These are phyloP conservation scores for Lumnitzera littorea DNA, from an alignment of 345 rosid species.

Conservation along the genomic window DNA sequence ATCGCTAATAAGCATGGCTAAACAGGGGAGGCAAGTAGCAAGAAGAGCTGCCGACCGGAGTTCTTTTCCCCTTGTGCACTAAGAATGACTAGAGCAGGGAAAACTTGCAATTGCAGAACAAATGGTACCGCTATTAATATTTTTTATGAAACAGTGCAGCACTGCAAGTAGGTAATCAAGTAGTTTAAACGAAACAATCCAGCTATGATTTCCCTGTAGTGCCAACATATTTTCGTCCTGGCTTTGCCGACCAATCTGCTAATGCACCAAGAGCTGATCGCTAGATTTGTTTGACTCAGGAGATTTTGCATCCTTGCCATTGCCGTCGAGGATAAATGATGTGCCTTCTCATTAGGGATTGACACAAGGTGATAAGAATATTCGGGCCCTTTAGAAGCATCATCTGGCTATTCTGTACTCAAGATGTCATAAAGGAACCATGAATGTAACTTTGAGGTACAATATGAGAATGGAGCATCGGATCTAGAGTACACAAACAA, in stretches of 20 bases:
- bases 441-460: conserved; percentile 18
- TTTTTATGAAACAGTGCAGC: conserved; percentile 39
- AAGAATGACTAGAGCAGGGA: conserved; percentile 31
- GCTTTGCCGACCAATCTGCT: conserved; percentile 43
- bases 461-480: conserved; percentile 12
- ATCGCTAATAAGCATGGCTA: too few species aligned
- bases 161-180: conserved; percentile 62
- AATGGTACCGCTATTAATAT: conserved; percentile 26
- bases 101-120: conserved; percentile 43
- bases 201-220: conserved; percentile 50
- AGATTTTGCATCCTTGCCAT: conserved; percentile 22
- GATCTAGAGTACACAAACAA: conserved; percentile 17
- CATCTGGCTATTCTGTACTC: conserved; percentile 12
- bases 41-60: too few species aligned
- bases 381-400: conserved; percentile 26
- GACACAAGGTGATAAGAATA: conserved; percentile 15
- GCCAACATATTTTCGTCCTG: conserved; percentile 36
- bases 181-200: conserved; percentile 60
- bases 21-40: too few species aligned
- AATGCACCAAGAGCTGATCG: conserved; percentile 30
- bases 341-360: conserved; percentile 13
- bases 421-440: conserved; percentile 45
- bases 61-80: too few species aligned
- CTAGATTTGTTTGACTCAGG: conserved; percentile 17
- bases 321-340: conserved; percentile 35